Evolutionary conservation across 1,284 basidiomycete genomes (phyloP), one percentile per base, ranked within the genome.

Genomic region (Naganishia sp.): DNA sequence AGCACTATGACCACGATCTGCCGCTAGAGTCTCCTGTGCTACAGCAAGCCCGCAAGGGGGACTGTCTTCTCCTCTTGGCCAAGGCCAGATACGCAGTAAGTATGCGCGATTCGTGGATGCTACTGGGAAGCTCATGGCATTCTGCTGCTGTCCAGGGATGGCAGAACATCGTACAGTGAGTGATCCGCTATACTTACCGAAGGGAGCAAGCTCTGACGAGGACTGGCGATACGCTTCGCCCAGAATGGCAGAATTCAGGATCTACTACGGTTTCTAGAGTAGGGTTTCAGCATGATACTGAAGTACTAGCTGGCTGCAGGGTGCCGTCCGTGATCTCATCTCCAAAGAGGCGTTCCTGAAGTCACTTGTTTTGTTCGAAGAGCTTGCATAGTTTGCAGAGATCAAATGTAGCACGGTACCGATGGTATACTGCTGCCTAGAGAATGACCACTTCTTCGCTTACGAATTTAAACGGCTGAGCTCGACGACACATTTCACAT

Each of bases 161-260:
- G 66, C 55, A 63, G 44, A 68, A 68, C 31, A 57, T 55, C 44
- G 66, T 68, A 13, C 46, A 68, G 66, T 68, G 16, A 54, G 66
- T 64, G 5, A 16, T 15, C 18, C 45, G 18, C 5, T 9, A 49
- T 23, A 13, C 9, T 28, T 6, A 39, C 9, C 36, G 7, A 39
- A 39, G 36, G 36, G 3, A 28, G 28, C 5, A 28, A 28, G 28
- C 36, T 39, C 10, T 39, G 7, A 39, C 36, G 36, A n/a, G 7
- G 36, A 11, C 31, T n/a, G 36, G 13, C 33, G 9, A 21, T 23
- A 13, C 21, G 39, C 28, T 33, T 49, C 31, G 39, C 13, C 16
- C 23, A 61, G 59, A 39, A 52, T 36, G 42, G 59, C 59, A 23
- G 59, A 61, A 39, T 23, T 61, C 23, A 52, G 28, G 23, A 28